Conservation (phyloP, 441 rosid species). For the Populus trichocarpa region DNA sequence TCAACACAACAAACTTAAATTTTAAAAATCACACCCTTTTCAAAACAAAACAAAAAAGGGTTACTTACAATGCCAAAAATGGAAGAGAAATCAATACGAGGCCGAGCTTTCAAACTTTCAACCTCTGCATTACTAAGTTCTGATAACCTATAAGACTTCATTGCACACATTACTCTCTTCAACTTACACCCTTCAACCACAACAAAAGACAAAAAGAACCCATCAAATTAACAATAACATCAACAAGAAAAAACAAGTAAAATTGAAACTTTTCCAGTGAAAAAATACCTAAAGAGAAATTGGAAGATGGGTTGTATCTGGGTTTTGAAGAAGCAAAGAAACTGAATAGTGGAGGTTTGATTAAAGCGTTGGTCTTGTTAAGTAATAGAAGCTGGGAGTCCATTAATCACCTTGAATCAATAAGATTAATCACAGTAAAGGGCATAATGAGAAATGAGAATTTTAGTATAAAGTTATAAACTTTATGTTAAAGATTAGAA, state of each 20-base stretch:
- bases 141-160: conserved; percentile 76
- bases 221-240: background rate
- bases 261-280: background rate
- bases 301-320: conserved; percentile 7
- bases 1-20: background rate
- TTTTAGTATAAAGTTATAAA: background rate
- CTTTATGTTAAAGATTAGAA: background rate
- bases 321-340: background rate
- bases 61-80: conserved; percentile 65
- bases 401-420: conserved; percentile 39
- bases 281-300: conserved; percentile 11
- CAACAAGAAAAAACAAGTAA: background rate
- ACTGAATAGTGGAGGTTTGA: conserved; percentile 17
- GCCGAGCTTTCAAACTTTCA: conserved; percentile 70
- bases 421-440: conserved; percentile 14
- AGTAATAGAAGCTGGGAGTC: conserved; percentile 41
- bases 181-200: conserved; percentile 21
- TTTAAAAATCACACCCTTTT: background rate
- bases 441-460: background rate
- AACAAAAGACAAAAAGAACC: background rate
- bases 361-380: conserved; percentile 20
- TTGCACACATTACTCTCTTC: conserved; percentile 42
- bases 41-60: conserved; percentile 6
- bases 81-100: conserved; percentile 82
- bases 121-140: conserved; percentile 59